Evolutionary conservation across 768 basidiomycete species (phyloP).

Genomic region (Podaxis sp.): DNA sequence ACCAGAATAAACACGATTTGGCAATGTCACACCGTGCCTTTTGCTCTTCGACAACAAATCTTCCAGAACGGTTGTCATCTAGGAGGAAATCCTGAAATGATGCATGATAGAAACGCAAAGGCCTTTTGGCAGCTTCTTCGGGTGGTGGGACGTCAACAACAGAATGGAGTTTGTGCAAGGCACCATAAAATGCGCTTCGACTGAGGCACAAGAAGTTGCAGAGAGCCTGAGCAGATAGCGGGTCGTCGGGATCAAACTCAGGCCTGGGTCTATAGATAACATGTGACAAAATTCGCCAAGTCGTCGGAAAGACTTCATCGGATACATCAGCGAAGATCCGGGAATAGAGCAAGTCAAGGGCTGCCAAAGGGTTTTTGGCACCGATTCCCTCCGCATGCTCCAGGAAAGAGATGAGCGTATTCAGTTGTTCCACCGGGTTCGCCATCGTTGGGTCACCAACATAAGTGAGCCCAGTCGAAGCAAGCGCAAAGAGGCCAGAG

Average conservation of each 20-base stretch:
- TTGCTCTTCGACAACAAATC: neutral
- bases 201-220: neutral
- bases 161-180: neutral
- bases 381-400: neutral
- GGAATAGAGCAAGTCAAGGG: neutral
- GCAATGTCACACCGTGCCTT: neutral
- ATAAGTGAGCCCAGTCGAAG: neutral
- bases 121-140: neutral
- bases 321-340: neutral
- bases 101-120: slow-evolving; percentile 1
- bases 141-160: neutral
- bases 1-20: neutral
- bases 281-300: neutral
- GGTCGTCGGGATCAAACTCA: neutral
- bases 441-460: neutral
- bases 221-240: neutral
- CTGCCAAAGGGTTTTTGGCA: neutral
- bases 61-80: neutral
- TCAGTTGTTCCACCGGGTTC: neutral
- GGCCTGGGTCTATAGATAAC: neutral
- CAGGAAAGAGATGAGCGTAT: neutral
- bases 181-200: slow-evolving; percentile 1
- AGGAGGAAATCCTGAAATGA: slow-evolving; percentile 2
- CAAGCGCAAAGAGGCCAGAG: slow-evolving; percentile 6
- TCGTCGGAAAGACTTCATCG: neutral